Percentiles rank a stretch among this genome's conserved stretches.
These are phyloP conservation scores for Pezicula carpinea DNA, from an alignment of 2,329 filamentous ascomycete genomes.

Conservation along the genomic window DNA sequence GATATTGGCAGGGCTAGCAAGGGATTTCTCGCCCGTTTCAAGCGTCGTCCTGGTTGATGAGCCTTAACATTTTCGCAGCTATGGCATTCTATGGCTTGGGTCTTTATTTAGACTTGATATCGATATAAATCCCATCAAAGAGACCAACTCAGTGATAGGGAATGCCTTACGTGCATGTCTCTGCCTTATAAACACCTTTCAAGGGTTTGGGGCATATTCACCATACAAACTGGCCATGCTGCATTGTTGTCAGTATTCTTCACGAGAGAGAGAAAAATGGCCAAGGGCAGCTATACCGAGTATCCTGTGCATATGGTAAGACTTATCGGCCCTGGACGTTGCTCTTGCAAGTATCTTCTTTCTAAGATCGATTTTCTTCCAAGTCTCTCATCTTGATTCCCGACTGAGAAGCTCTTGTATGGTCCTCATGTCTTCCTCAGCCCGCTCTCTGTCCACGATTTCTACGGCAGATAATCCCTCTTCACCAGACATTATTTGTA, in stretches of 20 bases:
- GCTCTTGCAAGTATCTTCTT: not conserved
- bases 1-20: constrained; percentile 11
- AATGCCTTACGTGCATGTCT: no score
- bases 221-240: no score
- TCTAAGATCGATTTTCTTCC: not conserved
- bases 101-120: not conserved
- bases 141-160: no score
- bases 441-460: constrained; percentile 40
- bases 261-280: no score
- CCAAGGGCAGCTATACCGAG: no score
- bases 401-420: constrained; percentile 45
- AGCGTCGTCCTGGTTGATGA: constrained; percentile 19
- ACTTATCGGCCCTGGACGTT: no score
- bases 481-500: constrained; percentile 39
- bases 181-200: no score
- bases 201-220: no score
- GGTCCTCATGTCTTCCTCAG: constrained; percentile 40
- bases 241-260: no score
- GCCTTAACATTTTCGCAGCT: not conserved
- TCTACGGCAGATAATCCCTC: constrained; percentile 28
- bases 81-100: not conserved
- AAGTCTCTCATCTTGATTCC: constrained; percentile 25
- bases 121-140: no score
- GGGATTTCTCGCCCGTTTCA: constrained; percentile 24
- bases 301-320: no score